These are phyloP conservation scores for Rhypophila decipiens DNA, from an alignment of 495 filamentous ascomycete species.

Conservation along the genomic window DNA sequence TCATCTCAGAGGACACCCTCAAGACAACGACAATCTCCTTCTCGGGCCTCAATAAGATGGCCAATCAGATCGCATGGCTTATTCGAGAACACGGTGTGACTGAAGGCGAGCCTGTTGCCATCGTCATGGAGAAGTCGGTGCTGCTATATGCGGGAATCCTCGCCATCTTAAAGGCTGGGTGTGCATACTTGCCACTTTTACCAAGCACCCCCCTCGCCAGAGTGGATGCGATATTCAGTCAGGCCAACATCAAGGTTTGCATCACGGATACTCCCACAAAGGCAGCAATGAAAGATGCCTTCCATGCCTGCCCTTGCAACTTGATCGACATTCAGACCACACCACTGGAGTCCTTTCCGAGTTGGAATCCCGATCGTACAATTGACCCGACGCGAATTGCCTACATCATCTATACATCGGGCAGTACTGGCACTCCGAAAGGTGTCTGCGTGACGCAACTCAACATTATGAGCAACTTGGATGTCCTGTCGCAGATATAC, in stretches of 20 bases:
- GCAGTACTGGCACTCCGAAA: constrained; percentile 62
- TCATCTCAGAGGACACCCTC: constrained; percentile 26
- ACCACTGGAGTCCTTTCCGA: constrained; percentile 12
- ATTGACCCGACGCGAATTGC: constrained; percentile 34
- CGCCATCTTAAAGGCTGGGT: constrained; percentile 63
- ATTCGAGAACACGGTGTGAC: constrained; percentile 40
- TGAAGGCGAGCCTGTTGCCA: constrained; percentile 51
- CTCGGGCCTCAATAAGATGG: constrained; percentile 49
- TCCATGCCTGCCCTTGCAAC: constrained; percentile 16
- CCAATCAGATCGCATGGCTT: constrained; percentile 58
- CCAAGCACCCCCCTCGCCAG: constrained; percentile 55
- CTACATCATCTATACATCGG: constrained; percentile 63
- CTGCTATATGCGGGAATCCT: constrained; percentile 64
- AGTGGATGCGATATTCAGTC: constrained; percentile 46
- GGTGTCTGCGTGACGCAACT: constrained; percentile 62
- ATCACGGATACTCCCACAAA: constrained; percentile 30
- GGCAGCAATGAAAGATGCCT: constrained; percentile 10
- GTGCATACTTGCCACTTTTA: constrained; percentile 66
- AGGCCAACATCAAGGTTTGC: constrained; percentile 43
- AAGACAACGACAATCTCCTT: constrained; percentile 50
- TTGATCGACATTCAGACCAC: constrained; percentile 30
- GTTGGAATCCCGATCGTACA: constrained; percentile 25
- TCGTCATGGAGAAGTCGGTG: constrained; percentile 65
- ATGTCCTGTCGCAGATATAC: constrained; percentile 53
- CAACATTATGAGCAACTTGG: constrained; percentile 63